A percentile compares a stretch with the other conserved stretches of the same genome.
phyloP scores from a whole-genome alignment of 148 eudicot species.

The Simmondsia chinensis region DNA sequence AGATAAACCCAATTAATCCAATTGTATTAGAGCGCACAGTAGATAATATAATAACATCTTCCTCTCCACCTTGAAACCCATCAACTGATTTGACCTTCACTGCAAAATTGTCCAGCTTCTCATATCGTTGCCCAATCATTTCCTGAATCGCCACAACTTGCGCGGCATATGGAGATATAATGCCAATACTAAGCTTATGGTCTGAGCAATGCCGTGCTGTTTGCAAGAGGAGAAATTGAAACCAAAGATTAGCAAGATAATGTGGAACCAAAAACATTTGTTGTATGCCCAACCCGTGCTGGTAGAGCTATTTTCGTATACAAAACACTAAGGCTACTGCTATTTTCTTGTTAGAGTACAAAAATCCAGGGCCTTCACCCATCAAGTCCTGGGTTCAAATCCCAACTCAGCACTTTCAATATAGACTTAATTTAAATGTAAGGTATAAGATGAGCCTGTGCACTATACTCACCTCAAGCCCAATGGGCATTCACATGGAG shows the following conservation, averaged over 20 bases:
- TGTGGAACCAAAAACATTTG: neutral
- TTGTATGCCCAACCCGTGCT: no score
- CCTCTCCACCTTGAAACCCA: conserved; percentile 50
- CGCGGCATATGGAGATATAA: conserved; percentile 41
- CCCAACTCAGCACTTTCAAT: no score
- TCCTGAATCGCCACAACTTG: conserved; percentile 39
- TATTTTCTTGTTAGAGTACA: no score
- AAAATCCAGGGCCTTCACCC: no score
- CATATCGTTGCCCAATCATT: conserved; percentile 23
- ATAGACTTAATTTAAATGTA: no score
- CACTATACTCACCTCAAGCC: no score
- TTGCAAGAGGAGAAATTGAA: neutral
- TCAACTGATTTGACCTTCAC: conserved; percentile 36
- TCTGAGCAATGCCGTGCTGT: conserved; percentile 27
- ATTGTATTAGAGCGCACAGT: conserved; percentile 29
- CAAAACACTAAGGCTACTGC: no score
- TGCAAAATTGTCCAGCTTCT: conserved; percentile 9
- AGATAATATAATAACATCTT: conserved; percentile 51
- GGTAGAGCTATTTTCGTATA: no score
- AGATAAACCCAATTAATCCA: conserved; percentile 25
- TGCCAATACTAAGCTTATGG: conserved; percentile 28
- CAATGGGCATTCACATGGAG: no score
- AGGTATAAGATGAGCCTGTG: no score
- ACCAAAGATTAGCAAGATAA: neutral
- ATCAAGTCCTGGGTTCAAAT: no score